Evolutionary conservation across 441 rosid species (phyloP), one percentile per base, ranked within the genome.

Genomic region (Erodium chrysanthum): DNA sequence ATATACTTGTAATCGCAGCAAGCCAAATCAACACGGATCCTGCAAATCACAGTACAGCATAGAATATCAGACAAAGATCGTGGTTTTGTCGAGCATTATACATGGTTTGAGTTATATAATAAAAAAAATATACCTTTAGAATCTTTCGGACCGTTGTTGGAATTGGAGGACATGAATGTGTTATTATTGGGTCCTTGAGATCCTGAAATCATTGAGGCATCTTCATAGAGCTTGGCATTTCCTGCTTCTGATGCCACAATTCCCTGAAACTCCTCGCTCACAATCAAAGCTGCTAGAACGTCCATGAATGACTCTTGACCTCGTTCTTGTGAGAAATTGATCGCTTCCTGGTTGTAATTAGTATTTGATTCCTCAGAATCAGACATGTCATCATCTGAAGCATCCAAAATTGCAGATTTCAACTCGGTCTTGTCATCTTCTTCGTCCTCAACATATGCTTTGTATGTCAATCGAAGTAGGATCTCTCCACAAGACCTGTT

Each of bases 381-480:
- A 61, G 85, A 86, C 72, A 79, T 69, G 71, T 93, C 98, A 71
- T 89, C 92, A 75, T 88, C 97, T 0, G 89, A 88, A 71, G 68
- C 78, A 76, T 86, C 86, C 15, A 79, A 73, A 66, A 80, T 82
- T 37, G 68, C 46, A 23, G 82, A 75, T 80, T 72, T 84, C 68
- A 78, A 79, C 59, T 69, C 76, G 40, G 40, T 35, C 40, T 35
- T 35, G 40, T 35, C 40, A 74, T 93, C 97, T 74, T 90, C 98
- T 82, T 90, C 98, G 67, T 93, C 98, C 84, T 93, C 97, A 69
- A 90, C 97, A 67, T 91, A 93, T 65, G 86, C 95, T 84, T 93
- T 93, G 76, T 90, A 93, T 37, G 97, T 93, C 58, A 93, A 84
- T 71, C 98, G 86, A 70, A 93, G 88, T 42, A 89, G 77, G 68